Evolutionary conservation across 257 asterid species (phyloP), one percentile per base, ranked within the genome.

Genomic region (Fraxinus quadrangulata): DNA sequence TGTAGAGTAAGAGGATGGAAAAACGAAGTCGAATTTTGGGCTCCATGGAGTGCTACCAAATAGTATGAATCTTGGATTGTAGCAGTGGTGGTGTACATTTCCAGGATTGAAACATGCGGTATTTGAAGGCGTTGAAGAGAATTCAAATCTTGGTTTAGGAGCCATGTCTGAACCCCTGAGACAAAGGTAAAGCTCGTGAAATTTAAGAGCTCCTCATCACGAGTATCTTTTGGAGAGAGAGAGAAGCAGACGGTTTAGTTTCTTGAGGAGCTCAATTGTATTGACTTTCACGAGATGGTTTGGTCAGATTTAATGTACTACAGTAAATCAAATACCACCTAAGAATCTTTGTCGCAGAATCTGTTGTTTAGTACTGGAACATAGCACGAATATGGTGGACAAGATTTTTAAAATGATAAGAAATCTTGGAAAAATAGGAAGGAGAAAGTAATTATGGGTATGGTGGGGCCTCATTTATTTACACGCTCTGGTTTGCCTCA

Each of bases 151-250:
- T 51, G 68, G 78, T 10, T 33, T 30, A 7, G 77, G 80, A 67
- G 74, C 26, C 79, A 63, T 71, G 80, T 77, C 81, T 61, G 77
- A 71, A 83, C 31, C 42, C 76, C 79, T 82, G 88, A 72, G 85
- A 78, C 67, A 82, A 81, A 75, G 77, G 80, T 82, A 49, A 78
- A 78, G 89, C 96, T 88, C 90, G 96, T 94, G 97, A 89, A 84
- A 80, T 81, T 75, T 75, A 82, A 84, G 97, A 87, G 96, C 96
- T 89, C 88, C 85, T 75, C 88, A 80, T 95, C 97, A 92, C 99
- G 98, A 88, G 98, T 85, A 83, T 93, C 89, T 76, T 80, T 85
- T 84, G 88, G 84, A 16, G 59, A 40, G 42, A 11, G 77, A 28
- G 66, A 21, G 33, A 1, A 1, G 33, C 1, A 39, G 80, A 70